phyloP scores from a whole-genome alignment of 768 basidiomycete genomes.

The Cyclocybe cylindracea region DNA sequence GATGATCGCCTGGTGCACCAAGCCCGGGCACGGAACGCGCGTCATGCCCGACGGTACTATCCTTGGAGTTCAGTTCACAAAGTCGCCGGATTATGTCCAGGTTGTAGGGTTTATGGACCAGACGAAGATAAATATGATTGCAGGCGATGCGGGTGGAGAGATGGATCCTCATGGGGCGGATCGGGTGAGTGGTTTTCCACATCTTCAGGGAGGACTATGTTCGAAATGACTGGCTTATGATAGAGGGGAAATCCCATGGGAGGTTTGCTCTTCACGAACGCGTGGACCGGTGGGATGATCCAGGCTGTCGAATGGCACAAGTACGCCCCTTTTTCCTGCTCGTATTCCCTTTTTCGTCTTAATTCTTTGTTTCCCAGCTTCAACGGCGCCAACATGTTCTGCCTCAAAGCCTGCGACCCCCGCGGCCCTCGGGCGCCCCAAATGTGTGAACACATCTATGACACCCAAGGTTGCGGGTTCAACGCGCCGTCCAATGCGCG shows the following conservation, averaged over 20 bases:
- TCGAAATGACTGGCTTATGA: too few relatives aligned
- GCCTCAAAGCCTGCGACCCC: constrained; percentile 75
- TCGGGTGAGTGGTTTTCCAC: too few relatives aligned
- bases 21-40: constrained; percentile 69
- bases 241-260: constrained; percentile 89
- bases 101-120: constrained; percentile 71
- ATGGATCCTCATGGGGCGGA: constrained; percentile 80
- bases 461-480: constrained; percentile 72
- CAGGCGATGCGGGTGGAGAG: constrained; percentile 71
- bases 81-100: constrained; percentile 62
- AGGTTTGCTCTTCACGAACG: constrained; percentile 64
- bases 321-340: too few relatives aligned
- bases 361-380: too few relatives aligned
- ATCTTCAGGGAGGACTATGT: too few relatives aligned
- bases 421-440: constrained; percentile 42
- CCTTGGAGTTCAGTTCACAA: constrained; percentile 65
- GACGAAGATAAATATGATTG: constrained; percentile 51
- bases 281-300: constrained; percentile 43
- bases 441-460: constrained; percentile 73
- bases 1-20: constrained; percentile 79
- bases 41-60: constrained; percentile 71
- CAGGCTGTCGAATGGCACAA: constrained; percentile 77
- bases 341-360: too few relatives aligned
- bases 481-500: constrained; percentile 68
- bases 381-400: constrained; percentile 66